These are phyloP conservation scores for Perilla frutescens DNA, from an alignment of 257 asterid genomes.

Conservation along the genomic window DNA sequence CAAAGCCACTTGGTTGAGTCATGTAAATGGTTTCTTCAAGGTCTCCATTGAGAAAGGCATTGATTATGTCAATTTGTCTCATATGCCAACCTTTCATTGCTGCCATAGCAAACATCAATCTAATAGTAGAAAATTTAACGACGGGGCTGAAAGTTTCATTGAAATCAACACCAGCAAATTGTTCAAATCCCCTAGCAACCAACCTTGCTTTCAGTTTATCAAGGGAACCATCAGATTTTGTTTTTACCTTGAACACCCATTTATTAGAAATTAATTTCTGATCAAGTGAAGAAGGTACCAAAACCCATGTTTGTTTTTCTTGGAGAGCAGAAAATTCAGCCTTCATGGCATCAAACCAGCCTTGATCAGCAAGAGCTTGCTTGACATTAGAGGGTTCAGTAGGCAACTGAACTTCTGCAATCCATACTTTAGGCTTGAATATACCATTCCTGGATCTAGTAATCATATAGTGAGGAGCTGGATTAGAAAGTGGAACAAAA, in stretches of 20 bases:
- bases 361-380: background rate
- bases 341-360: background rate
- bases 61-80: background rate
- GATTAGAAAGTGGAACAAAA: no score
- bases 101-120: no score
- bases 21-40: background rate
- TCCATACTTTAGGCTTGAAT: background rate
- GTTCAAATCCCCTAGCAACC: no score
- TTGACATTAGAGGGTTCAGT: no score
- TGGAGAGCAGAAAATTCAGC: no score
- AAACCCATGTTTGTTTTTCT: no score
- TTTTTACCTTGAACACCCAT: background rate
- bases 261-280: background rate
- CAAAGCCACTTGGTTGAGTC: no score
- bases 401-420: no score
- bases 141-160: background rate
- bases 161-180: background rate
- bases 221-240: background rate
- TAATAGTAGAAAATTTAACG: background rate
- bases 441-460: background rate
- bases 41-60: background rate
- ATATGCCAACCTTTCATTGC: no score
- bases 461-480: background rate
- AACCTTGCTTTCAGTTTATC: background rate
- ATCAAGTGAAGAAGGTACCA: no score